phyloP scores from a whole-genome alignment of 768 basidiomycete genomes.

The Russula dissimulans region DNA sequence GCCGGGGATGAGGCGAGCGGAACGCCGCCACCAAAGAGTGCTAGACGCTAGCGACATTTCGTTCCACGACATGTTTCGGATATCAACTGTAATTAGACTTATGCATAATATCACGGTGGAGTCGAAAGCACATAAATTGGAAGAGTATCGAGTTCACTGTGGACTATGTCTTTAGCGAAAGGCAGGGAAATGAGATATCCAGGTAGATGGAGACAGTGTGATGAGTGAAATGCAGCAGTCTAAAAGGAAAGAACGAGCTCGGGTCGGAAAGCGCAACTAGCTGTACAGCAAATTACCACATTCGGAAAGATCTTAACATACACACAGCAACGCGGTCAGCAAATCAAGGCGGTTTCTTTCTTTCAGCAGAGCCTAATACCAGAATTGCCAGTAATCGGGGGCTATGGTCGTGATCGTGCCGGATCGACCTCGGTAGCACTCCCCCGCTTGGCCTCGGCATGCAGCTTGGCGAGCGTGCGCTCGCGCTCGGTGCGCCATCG shows the following conservation, averaged over 20 bases:
- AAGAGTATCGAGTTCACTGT: background rate
- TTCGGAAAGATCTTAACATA: background rate
- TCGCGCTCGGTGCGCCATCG: constrained; percentile 56
- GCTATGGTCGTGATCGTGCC: constrained; percentile 1
- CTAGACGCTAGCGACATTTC: constrained; percentile 9
- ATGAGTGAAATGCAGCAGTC: background rate
- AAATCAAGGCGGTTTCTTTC: background rate
- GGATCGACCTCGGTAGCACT: background rate
- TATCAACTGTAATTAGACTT: background rate
- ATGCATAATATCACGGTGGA: constrained; percentile 6
- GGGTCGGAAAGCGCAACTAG: background rate
- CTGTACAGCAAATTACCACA: constrained; percentile 9
- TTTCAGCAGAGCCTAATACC: background rate
- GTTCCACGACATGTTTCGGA: background rate
- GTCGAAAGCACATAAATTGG: background rate
- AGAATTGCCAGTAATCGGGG: background rate
- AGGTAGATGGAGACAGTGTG: background rate
- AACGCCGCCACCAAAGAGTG: constrained; percentile 56
- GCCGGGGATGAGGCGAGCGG: constrained; percentile 60
- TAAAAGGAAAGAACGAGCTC: background rate
- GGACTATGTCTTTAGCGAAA: background rate
- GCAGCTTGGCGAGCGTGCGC: constrained; percentile 18
- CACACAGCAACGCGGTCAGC: background rate
- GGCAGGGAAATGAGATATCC: background rate
- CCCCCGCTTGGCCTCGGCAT: constrained; percentile 1